A percentile compares a stretch with the other conserved stretches of the same genome.
phyloP scores from a whole-genome alignment of 257 asterid species.

The Solanum acaule region DNA sequence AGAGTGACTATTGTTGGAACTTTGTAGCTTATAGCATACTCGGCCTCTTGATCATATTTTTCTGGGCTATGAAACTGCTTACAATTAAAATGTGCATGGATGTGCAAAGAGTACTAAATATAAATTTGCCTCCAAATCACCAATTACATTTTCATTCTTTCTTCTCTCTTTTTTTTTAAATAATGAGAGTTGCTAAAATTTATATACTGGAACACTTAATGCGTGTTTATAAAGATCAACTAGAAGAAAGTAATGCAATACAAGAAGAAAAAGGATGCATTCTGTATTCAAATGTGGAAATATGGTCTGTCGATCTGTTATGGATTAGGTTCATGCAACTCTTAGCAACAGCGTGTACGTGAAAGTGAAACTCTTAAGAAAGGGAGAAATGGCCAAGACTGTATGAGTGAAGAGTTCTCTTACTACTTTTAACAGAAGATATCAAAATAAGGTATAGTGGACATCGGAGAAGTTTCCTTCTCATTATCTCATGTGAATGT shows the following conservation, averaged over 20 bases:
- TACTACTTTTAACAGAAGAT: not conserved
- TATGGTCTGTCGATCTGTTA: not conserved
- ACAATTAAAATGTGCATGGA: not conserved
- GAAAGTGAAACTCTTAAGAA: not conserved
- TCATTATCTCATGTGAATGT: not conserved
- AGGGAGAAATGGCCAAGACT: not conserved
- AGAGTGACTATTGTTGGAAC: not conserved
- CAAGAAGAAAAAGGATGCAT: not conserved
- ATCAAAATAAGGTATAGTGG: not conserved
- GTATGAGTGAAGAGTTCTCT: not conserved
- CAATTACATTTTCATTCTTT: not conserved
- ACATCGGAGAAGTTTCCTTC: not conserved
- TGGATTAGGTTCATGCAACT: not conserved
- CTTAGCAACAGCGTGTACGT: not conserved
- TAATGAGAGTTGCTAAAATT: not conserved
- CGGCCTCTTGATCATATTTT: not conserved
- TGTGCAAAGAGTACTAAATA: not conserved
- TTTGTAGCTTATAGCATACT: not conserved
- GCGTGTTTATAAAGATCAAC: not conserved
- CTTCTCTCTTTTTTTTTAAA: not conserved
- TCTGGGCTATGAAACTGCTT: not conserved
- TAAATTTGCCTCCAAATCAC: not conserved
- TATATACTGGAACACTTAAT: not conserved
- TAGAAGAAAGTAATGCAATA: not conserved
- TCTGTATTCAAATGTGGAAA: not conserved